Evolutionary conservation across 1,139 yeast genomes (phyloP), one percentile per base, ranked within the genome.

Genomic region (Pichia sp.): DNA sequence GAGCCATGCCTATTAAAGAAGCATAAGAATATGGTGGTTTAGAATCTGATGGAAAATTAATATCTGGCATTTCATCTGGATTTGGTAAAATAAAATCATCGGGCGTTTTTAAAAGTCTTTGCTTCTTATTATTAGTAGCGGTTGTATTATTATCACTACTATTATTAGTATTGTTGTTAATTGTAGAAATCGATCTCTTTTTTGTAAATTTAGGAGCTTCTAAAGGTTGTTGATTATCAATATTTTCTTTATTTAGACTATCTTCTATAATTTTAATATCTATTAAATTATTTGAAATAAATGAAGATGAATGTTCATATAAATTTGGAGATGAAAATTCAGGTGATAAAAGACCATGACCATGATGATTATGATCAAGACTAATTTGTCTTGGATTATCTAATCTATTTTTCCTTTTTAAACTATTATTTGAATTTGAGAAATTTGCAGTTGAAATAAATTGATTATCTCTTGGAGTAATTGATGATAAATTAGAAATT

Each of bases 1-100:
- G 89, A 2, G 97, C 92, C 83, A 92, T 84, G 5, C 97, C 97
- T 54, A 92, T 92, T 54, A 92, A 74, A 39, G 92, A 84, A 7
- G 98, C 98, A 64, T 92, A 92, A 4, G 96, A 87, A 62, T 83
- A 90, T 2, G 96, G 96, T 3, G 98, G 98, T 66, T 94, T 92
- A 42, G 66, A 54, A 26, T 45, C 50, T 3, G 63, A 56, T 3
- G 57, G 56, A 41, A 59, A 64, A 5, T 48, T 34, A 18, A 66
- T 55, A 11, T 50, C 51, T 2, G 68, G 66, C 62, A 66, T 57
- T 35, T 64, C 64, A 9, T 56, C 56, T 3, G 69, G 69, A 2
- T 53, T 53, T 1, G 69, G 69, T 4, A 66, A 50, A 26, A 54
- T 48, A 33, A 63, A 58, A 45, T 56, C 56, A 37, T 53, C 59